Percentiles rank a stretch among this genome's conserved stretches.
These are phyloP conservation scores for Russula sp. DNA, from an alignment of 768 basidiomycete species.

Conservation along the genomic window DNA sequence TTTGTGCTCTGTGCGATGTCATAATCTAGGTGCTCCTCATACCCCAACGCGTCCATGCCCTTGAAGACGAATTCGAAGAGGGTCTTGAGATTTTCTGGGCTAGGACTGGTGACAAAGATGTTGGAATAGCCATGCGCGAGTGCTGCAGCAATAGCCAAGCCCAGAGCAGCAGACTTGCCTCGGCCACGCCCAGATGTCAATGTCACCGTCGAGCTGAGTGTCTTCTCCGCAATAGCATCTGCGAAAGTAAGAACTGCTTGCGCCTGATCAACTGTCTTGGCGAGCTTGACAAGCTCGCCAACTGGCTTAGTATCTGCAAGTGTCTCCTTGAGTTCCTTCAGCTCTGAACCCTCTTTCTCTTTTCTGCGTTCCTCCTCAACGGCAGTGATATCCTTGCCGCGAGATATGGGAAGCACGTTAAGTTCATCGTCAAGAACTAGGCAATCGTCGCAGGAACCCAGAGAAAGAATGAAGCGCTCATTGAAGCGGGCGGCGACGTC, in stretches of 20 bases:
- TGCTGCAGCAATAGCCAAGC: conserved; percentile 88
- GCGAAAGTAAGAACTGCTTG: conserved; percentile 92
- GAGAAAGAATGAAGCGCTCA: conserved; percentile 96
- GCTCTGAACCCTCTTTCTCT: conserved; percentile 51
- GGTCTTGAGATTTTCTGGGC: conserved; percentile 95
- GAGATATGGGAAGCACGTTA: conserved; percentile 93
- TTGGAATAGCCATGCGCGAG: conserved; percentile 93
- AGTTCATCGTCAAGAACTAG: conserved; percentile 95
- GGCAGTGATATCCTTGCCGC: conserved; percentile 84
- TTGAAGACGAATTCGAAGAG: conserved; percentile 98
- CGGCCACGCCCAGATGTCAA: conserved; percentile 92
- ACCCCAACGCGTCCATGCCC: conserved; percentile 88
- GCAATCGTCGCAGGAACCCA: conserved; percentile 89
- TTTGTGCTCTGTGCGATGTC: conserved; percentile 95
- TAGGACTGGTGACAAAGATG: conserved; percentile 96
- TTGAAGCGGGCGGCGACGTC: conserved; percentile 93
- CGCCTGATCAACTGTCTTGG: conserved; percentile 91
- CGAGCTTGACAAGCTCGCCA: conserved; percentile 82
- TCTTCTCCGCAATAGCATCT: conserved; percentile 89
- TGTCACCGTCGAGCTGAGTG: conserved; percentile 88
- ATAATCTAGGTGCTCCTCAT: conserved; percentile 96
- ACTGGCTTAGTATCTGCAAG: conserved; percentile 79
- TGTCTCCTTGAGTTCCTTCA: conserved; percentile 71
- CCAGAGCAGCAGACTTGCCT: conserved; percentile 95
- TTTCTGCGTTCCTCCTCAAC: conserved; percentile 45